phyloP scores from a whole-genome alignment of 768 basidiomycete species.

The Rhodosporidiobolus odoratus region DNA sequence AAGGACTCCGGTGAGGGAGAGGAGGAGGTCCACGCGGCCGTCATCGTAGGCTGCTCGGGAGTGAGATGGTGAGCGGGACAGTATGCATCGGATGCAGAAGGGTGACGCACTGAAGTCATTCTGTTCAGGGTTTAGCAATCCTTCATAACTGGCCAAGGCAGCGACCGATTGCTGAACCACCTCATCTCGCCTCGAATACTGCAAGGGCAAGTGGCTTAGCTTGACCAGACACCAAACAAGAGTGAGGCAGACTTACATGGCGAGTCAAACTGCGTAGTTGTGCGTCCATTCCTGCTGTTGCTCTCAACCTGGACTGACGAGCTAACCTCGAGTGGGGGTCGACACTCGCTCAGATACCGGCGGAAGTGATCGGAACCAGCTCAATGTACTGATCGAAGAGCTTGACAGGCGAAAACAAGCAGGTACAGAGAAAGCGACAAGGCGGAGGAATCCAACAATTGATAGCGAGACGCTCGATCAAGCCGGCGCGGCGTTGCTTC shows the following conservation, averaged over 20 bases:
- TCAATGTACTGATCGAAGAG: no score
- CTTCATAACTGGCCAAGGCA: slow-evolving; percentile 72
- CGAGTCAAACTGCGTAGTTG: not conserved
- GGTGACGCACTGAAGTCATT: slow-evolving; percentile 36
- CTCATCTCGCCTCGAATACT: slow-evolving; percentile 56
- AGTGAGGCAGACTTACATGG: not conserved
- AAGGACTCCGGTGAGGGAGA: slow-evolving; percentile 83
- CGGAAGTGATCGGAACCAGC: no score
- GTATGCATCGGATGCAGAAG: not conserved
- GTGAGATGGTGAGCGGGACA: not conserved
- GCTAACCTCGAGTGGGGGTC: not conserved
- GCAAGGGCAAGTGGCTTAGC: not conserved
- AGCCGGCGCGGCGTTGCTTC: no score
- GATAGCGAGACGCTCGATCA: no score
- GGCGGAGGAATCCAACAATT: no score
- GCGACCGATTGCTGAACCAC: slow-evolving; percentile 63
- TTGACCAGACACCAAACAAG: not conserved
- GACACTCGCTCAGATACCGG: no score
- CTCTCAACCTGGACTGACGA: not conserved
- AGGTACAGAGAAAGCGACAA: no score
- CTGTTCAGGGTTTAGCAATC: slow-evolving; percentile 41
- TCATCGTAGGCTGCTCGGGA: slow-evolving; percentile 75
- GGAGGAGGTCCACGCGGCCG: slow-evolving; percentile 82
- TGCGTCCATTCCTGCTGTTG: not conserved
- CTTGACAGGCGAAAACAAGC: no score